Evolutionary conservation across 805 yeast species (phyloP).

Genomic region (Jamesozyma piceae): DNA sequence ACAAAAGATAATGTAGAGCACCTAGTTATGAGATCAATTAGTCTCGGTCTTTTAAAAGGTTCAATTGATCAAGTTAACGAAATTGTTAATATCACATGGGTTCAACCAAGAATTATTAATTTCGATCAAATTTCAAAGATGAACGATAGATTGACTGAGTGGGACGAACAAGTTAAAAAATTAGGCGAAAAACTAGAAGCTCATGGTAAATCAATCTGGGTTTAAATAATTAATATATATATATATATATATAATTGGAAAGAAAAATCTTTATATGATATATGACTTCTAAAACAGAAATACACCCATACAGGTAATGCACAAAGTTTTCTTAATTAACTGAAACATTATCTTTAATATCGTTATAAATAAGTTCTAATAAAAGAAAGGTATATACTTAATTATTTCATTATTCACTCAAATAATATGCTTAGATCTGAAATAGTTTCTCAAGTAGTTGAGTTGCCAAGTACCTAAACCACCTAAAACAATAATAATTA

Average conservation of each 20-base stretch:
- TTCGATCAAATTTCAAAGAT: slow-evolving; percentile 67
- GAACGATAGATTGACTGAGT: slow-evolving; percentile 59
- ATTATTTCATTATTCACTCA: not conserved
- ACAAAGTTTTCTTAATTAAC: not conserved
- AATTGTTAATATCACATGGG: slow-evolving; percentile 79
- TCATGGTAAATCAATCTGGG: slow-evolving; percentile 60
- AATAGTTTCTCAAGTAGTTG: slow-evolving; percentile 82
- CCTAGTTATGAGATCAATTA: slow-evolving; percentile 82
- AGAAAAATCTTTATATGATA: no score
- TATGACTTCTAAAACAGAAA: not conserved
- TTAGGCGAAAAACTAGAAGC: slow-evolving; percentile 53
- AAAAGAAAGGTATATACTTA: no score
- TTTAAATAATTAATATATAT: slow-evolving; percentile 11
- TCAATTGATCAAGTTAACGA: slow-evolving; percentile 78
- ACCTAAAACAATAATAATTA: slow-evolving; percentile 58
- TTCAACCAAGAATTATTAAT: slow-evolving; percentile 90
- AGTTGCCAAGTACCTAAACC: slow-evolving; percentile 89
- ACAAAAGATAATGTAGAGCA: slow-evolving; percentile 67
- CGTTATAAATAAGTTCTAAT: no score
- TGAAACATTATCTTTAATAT: no score
- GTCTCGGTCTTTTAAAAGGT: slow-evolving; percentile 79
- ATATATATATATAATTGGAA: slow-evolving; percentile 1
- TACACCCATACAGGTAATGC: not conserved
- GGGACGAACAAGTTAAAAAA: slow-evolving; percentile 68
- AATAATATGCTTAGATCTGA: slow-evolving; percentile 75